Base-by-base conservation (phyloP, 495 filamentous ascomycete genomes). In the Neurospora tetrasperma region DNA sequence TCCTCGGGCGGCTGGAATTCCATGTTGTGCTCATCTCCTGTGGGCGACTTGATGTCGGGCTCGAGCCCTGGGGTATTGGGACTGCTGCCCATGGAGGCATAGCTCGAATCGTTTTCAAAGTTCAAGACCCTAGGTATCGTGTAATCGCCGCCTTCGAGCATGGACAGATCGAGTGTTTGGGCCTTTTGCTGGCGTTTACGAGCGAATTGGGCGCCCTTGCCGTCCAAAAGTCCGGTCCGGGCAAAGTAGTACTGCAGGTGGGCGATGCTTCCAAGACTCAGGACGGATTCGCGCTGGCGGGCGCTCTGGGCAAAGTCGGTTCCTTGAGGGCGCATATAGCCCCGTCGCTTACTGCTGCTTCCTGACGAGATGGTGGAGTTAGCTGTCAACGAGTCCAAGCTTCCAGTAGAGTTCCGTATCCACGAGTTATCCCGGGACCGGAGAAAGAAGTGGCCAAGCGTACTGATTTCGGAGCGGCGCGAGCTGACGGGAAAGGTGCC, bases 241-340 rank as follows among this genome's bases (percentile, higher is more conserved):
- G 96, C 95, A 80, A 99, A 99, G 80, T 98, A 99, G 81, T 99
- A 97, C 78, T 99, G 96, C 76, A 99, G 83, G 83, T 99, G 96
- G 68, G 94, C 93, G 76, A 99, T 99, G 79, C 94, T 97, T 35
- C 96, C 96, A 74, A 99, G 83, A 78, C 92, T 97, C 87, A 98
- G 90, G 71, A 99, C 96, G 76, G 94, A 97, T 74, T 98, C 94
- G 73, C 96, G 86, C 62, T 93, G 91, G 75, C 89, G 89, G 70
- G 96, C 96, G 42, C 96, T 98, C 40, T 91, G 90, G 12, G 96
- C 92, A 80, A 99, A 99, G 76, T 93, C 88, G 42, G 92, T 97
- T 39, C 91, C 93, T 80, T 94, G 92, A 0, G 96, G 94, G 70
- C 96, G 90, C 80, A 97, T 92, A 83, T 94, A 98, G 39, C 94